A percentile compares a stretch with the other conserved stretches of the same genome.
Evolutionary conservation across 768 basidiomycete genomes (phyloP).

Genomic region (Xerocomus brunneocitrinus): DNA sequence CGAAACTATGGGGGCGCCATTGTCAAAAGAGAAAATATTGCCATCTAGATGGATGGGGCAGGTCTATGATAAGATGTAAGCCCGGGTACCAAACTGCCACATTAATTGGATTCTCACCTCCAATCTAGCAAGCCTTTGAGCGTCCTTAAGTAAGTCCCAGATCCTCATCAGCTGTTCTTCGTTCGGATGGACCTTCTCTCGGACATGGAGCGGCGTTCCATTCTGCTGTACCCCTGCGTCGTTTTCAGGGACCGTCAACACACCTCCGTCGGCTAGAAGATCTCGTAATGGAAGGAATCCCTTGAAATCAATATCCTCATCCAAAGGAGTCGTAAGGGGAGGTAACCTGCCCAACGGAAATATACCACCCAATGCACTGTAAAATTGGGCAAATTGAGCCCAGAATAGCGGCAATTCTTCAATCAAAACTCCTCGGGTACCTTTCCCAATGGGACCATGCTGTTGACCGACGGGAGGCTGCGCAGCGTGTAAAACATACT

Average conservation of each 20-base stretch:
- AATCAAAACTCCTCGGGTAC: conserved; percentile 26
- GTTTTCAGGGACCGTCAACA: conserved; percentile 14
- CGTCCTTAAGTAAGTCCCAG: conserved; percentile 75
- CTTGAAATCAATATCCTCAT: conserved; percentile 86
- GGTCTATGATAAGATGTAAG: conserved; percentile 19
- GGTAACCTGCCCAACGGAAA: conserved; percentile 71
- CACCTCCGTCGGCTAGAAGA: conserved; percentile 39
- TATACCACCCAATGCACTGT: conserved; percentile 49
- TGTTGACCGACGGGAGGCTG: conserved; percentile 26
- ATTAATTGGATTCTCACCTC: conserved; percentile 42
- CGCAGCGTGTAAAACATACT: conserved; percentile 52
- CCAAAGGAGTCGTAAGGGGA: conserved; percentile 54
- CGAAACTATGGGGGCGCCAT: conserved; percentile 5
- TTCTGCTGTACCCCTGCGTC: conserved; percentile 23
- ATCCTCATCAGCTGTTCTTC: conserved; percentile 95
- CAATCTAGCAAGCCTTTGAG: conserved; percentile 50
- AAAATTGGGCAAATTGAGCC: conserved; percentile 64
- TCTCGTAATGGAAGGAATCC: conserved; percentile 83
- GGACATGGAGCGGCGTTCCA: conserved; percentile 26
- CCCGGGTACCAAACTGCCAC: conserved; percentile 2
- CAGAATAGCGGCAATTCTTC: conserved; percentile 55
- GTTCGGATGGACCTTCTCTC: conserved; percentile 74
- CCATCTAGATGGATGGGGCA: conserved; percentile 25
- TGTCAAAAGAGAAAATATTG: conserved; percentile 19
- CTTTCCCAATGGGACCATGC: conserved; percentile 9